Percentiles rank a stretch among this genome's conserved stretches.
These are phyloP conservation scores for Colletotrichum karsti DNA, from an alignment of 2,329 filamentous ascomycete species.

Conservation along the genomic window DNA sequence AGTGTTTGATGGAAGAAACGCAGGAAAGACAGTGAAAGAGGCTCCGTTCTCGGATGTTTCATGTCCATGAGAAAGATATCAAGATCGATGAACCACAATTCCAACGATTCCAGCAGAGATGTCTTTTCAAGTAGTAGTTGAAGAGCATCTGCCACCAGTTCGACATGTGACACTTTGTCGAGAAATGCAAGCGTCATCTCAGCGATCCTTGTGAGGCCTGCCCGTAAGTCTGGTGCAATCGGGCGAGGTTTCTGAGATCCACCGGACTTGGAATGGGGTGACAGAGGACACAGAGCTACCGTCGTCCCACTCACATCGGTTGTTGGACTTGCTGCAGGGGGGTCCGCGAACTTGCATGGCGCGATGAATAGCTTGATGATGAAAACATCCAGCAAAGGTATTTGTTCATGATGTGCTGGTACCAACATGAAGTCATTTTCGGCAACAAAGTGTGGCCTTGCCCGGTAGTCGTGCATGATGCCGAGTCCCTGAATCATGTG, in stretches of 20 bases:
- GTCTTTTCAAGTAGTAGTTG: slow-evolving; percentile 39
- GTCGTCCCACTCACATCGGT: slow-evolving; percentile 24
- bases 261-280: slow-evolving; percentile 32
- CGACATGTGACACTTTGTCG: slow-evolving; percentile 35
- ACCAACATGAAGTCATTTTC: slow-evolving; percentile 37
- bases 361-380: slow-evolving; percentile 51
- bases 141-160: slow-evolving; percentile 33
- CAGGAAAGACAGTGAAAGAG: slow-evolving; percentile 43
- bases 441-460: slow-evolving; percentile 42
- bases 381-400: slow-evolving; percentile 51
- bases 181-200: slow-evolving; percentile 42
- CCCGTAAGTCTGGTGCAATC: slow-evolving; percentile 47
- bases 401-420: slow-evolving; percentile 38
- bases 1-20: slow-evolving; percentile 43
- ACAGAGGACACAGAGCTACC: slow-evolving; percentile 30
- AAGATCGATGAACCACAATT: slow-evolving; percentile 42
- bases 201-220: slow-evolving; percentile 42
- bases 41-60: slow-evolving; percentile 32
- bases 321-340: slow-evolving; percentile 30
- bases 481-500: slow-evolving; percentile 51
- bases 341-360: slow-evolving; percentile 50
- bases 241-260: slow-evolving; percentile 35
- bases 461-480: slow-evolving; percentile 52
- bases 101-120: slow-evolving; percentile 39
- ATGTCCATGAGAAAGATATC: slow-evolving; percentile 33